Conservation (phyloP, 2,329 filamentous ascomycete genomes). For the Whalleya microplaca region DNA sequence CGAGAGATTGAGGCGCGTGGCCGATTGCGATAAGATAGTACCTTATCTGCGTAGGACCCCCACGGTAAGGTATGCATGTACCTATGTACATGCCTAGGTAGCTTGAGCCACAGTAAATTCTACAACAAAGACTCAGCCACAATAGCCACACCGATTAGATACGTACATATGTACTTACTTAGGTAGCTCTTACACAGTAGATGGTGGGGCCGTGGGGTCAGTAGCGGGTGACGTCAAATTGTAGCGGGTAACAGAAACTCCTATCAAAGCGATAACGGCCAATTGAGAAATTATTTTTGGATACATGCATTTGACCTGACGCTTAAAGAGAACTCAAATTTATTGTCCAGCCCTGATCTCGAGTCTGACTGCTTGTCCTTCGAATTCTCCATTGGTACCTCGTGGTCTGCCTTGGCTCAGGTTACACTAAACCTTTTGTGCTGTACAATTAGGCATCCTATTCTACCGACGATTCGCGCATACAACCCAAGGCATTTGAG, state of each 20-base stretch:
- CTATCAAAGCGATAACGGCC: constrained; percentile 21
- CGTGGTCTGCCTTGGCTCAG: not conserved
- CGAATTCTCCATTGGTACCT: not conserved
- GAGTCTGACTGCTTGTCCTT: not conserved
- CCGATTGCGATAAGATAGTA: constrained; percentile 2
- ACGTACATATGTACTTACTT: too few species aligned
- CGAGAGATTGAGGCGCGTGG: not conserved
- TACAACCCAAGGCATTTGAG: not conserved
- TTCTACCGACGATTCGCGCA: not conserved
- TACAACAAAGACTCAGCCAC: not conserved
- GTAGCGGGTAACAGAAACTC: constrained; percentile 3
- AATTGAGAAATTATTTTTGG: constrained; percentile 14
- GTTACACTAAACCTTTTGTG: too few species aligned
- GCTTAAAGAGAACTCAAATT: too few species aligned
- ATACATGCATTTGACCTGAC: constrained; percentile 11
- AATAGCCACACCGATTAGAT: too few species aligned
- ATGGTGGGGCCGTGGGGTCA: too few species aligned
- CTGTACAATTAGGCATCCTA: not conserved
- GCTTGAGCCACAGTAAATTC: not conserved
- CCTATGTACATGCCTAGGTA: too few species aligned
- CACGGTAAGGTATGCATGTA: too few species aligned
- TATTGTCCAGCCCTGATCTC: not conserved
- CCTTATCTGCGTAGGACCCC: too few species aligned
- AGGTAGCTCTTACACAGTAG: not conserved
- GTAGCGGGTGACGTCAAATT: not conserved